Conservation (phyloP, 306 rosid genomes). For the Trifolium repens region DNA sequence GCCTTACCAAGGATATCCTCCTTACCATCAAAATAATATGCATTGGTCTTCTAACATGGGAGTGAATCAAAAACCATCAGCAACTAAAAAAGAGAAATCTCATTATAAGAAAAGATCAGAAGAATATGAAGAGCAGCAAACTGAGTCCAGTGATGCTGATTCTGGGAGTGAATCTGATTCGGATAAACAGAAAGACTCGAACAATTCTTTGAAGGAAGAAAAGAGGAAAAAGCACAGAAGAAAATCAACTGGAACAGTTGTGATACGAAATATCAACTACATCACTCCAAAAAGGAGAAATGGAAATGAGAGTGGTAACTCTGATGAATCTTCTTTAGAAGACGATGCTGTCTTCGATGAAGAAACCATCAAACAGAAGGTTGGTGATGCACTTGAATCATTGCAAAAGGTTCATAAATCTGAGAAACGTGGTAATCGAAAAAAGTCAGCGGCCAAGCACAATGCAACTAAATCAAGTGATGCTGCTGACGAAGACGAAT, state of each 20-base stretch:
- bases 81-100: conserved; percentile 51
- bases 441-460: conserved; percentile 25
- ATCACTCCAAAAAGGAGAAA: conserved; percentile 66
- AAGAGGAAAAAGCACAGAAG: conserved; percentile 52
- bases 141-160: conserved; percentile 57
- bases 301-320: conserved; percentile 56
- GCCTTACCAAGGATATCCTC: conserved; percentile 66
- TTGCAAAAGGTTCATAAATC: conserved; percentile 51
- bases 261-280: conserved; percentile 75
- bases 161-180: conserved; percentile 52
- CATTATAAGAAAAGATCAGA: conserved; percentile 42
- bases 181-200: conserved; percentile 44
- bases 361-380: conserved; percentile 50
- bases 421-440: conserved; percentile 45
- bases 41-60: conserved; percentile 62
- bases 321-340: conserved; percentile 54
- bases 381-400: conserved; percentile 53
- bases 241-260: conserved; percentile 63
- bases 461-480: conserved; percentile 40
- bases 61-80: conserved; percentile 49
- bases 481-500: conserved; percentile 45
- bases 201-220: conserved; percentile 49
- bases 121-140: conserved; percentile 50
- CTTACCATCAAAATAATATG: conserved; percentile 55
- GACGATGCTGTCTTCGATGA: conserved; percentile 45